Percentiles rank a stretch among this genome's conserved stretches.
Conservation (phyloP, 2,329 filamentous ascomycete species). For the Fusarium nanum region DNA sequence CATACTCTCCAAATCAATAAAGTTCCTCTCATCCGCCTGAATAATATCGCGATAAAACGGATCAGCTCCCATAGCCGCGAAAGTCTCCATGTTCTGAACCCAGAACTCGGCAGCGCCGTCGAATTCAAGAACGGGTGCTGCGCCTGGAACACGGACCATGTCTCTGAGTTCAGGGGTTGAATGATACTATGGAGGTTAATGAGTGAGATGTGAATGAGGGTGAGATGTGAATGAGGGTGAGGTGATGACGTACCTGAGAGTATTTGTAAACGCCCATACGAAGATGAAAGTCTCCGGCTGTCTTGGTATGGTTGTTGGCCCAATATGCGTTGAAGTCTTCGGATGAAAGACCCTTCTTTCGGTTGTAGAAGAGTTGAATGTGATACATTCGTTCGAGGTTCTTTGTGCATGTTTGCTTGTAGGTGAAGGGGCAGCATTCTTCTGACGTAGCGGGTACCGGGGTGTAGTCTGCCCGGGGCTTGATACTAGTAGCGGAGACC, state of each 20-base stretch:
- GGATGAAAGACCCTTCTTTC: not conserved
- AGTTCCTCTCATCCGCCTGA: not conserved
- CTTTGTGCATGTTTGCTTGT: constrained; percentile 12
- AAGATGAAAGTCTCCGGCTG: constrained; percentile 10
- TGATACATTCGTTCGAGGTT: constrained; percentile 12
- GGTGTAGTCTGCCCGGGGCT: not conserved
- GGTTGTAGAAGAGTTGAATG: constrained; percentile 10
- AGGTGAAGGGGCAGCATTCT: constrained; percentile 11
- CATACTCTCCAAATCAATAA: constrained; percentile 11
- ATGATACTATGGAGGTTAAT: not conserved
- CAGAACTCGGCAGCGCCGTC: constrained; percentile 14
- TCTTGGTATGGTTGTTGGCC: constrained; percentile 21
- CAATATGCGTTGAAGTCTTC: constrained; percentile 10
- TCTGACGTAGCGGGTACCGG: not conserved
- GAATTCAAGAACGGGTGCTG: not conserved
- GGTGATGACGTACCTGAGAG: not conserved
- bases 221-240: fast-evolving
- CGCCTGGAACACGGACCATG: not conserved
- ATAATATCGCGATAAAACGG: constrained; percentile 3
- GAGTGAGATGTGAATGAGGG: fast-evolving
- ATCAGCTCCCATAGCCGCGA: constrained; percentile 1
- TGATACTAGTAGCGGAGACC: fast-evolving
- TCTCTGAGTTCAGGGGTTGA: constrained; percentile 5
- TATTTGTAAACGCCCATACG: constrained; percentile 3
- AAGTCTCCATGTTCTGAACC: constrained; percentile 7